Conservation (phyloP, 352 stramenopile species). For the Phytopythium montanum region DNA sequence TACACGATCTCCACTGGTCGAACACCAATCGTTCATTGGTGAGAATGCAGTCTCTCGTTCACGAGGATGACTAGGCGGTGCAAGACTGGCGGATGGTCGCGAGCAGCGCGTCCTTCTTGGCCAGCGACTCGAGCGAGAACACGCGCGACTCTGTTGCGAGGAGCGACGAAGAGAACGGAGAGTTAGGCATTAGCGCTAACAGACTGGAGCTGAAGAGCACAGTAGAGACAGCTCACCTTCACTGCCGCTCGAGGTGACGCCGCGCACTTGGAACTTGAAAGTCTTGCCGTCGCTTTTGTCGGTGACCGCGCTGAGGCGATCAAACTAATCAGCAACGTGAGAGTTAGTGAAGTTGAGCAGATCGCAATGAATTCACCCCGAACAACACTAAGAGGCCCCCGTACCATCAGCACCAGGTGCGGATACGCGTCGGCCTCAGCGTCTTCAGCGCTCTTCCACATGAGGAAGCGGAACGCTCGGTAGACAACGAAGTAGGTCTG, state of each 20-base stretch:
- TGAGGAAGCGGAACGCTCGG: slow-evolving; percentile 67
- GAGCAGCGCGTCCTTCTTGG: slow-evolving; percentile 49
- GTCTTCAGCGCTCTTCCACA: slow-evolving; percentile 81
- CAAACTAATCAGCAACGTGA: slow-evolving; percentile 43
- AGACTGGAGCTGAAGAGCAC: neutral
- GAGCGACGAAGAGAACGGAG: slow-evolving; percentile 2
- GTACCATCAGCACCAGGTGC: slow-evolving; percentile 58
- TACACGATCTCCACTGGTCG: neutral
- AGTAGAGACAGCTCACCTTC: slow-evolving; percentile 38
- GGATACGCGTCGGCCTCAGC: slow-evolving; percentile 49
- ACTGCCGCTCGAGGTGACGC: slow-evolving; percentile 34
- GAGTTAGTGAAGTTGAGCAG: slow-evolving; percentile 2
- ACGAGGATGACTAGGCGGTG: slow-evolving; percentile 4
- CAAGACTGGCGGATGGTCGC: slow-evolving; percentile 43
- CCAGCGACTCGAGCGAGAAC: slow-evolving; percentile 53
- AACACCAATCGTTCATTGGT: neutral
- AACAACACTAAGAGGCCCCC: slow-evolving; percentile 8
- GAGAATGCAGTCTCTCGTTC: neutral
- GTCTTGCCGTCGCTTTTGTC: slow-evolving; percentile 61
- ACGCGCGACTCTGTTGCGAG: slow-evolving; percentile 50
- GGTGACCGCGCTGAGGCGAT: slow-evolving; percentile 48
- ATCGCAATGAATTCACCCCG: neutral
- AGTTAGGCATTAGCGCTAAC: neutral
- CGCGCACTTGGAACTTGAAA: slow-evolving; percentile 61
- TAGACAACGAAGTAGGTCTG: slow-evolving; percentile 61